These are phyloP conservation scores for Pascua guehoae DNA, from an alignment of 1,284 basidiomycete genomes.

Conservation along the genomic window DNA sequence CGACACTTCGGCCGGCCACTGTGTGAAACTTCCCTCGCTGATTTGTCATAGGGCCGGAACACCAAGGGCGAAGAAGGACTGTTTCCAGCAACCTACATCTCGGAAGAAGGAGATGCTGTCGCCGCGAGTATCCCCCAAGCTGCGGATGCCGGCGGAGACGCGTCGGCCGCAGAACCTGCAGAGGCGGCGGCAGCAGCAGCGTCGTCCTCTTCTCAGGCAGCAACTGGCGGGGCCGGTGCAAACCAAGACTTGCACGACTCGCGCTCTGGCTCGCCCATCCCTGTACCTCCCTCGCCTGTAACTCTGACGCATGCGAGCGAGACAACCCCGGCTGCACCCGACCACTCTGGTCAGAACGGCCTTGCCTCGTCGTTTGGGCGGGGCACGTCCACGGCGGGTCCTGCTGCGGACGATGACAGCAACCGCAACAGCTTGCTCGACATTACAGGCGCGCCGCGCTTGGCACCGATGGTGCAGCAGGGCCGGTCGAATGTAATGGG, in stretches of 20 bases:
- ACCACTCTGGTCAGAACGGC: neutral
- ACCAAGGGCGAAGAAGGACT: slow-evolving; percentile 74
- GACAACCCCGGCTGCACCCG: slow-evolving; percentile 4
- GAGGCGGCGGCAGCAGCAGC: neutral
- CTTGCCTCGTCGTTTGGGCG: slow-evolving; percentile 6
- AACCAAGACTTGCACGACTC: neutral
- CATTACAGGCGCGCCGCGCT: slow-evolving; percentile 11
- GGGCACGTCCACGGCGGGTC: neutral
- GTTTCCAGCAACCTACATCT: slow-evolving; percentile 89
- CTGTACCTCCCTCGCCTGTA: slow-evolving; percentile 4
- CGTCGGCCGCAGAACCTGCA: slow-evolving; percentile 8
- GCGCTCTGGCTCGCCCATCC: slow-evolving; percentile 2
- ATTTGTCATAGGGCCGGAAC: slow-evolving; percentile 69
- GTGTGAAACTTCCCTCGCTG: slow-evolving; percentile 2
- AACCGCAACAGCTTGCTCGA: slow-evolving; percentile 17
- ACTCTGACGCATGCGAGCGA: neutral
- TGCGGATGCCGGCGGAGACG: slow-evolving; percentile 13
- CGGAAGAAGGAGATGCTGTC: slow-evolving; percentile 49
- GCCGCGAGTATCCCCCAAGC: neutral
- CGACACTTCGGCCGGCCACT: no score
- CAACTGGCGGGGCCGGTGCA: neutral
- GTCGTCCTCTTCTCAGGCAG: neutral
- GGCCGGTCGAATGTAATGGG: slow-evolving; percentile 59
- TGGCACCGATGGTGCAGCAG: neutral
- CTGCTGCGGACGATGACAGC: neutral